Evolutionary conservation across 164 flowering plant species (phyloP), one percentile per base, ranked within the genome.

Genomic region (Chimonanthus praecox): DNA sequence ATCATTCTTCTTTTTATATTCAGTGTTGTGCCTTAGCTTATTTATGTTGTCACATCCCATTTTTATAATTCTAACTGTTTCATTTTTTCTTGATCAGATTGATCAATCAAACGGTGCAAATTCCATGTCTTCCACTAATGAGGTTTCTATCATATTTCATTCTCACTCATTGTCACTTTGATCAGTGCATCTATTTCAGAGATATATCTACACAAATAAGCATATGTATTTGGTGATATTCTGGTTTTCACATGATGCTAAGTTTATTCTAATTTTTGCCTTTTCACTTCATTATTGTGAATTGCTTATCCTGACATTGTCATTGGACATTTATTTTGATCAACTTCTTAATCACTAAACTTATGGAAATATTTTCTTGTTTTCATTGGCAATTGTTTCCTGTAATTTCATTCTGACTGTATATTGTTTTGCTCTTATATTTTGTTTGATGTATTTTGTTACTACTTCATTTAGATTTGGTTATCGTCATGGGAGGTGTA

Each of bases 111-210:
- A 79, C 69, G 74, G 72, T 75, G 80, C 70, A n/a, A 47, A 72
- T 49, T 70, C 83, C 15, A 74, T 80, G 72, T 75, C 72, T 46
- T 61, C 80, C 11, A 69, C 79, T 60, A 74, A 71, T 80, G 88
- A 88, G 87, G 88, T 54, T 13, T 54, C n/a, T 54, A n/a, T 77
- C 47, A 18, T 44, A 33, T 62, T 8, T 61, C 16, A 3, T 65
- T 13, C n/a, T 47, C 46, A 63, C 47, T 18, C 33, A 33, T 48
- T 64, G 18, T 67, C 47, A 18, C 18, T 21, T 64, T 67, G 47
- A 33, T 1, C 3, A 13, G 44, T 18, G 8, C 6, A 9, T 70
- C 20, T 33, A 44, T 70, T 54, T 70, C 63, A 70, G 33, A 9
- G 48, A 9, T 10, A 66, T 33, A 44, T 44, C 7, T 66, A 9